Percentiles rank a stretch among this genome's conserved stretches.
Evolutionary conservation across 1,139 yeast species (phyloP).

Genomic region (Schwanniomyces etchellsii): DNA sequence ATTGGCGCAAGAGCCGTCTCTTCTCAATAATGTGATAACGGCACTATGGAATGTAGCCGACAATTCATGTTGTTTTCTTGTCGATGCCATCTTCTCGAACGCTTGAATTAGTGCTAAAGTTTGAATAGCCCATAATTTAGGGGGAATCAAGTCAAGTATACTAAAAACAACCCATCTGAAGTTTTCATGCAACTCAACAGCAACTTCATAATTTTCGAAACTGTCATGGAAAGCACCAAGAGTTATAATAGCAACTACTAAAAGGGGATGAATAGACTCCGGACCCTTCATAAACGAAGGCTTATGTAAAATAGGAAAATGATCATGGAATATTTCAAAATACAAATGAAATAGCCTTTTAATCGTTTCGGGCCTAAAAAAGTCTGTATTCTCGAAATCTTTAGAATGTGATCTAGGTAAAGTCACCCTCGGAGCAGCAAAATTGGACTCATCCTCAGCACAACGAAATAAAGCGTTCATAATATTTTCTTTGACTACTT

Average conservation of each 20-base stretch:
- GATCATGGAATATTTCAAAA: conserved; percentile 58
- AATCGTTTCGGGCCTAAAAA: no score
- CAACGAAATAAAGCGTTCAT: no score
- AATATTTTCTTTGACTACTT: no score
- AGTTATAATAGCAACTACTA: conserved; percentile 52
- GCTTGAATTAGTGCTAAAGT: conserved; percentile 54
- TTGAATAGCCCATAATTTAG: conserved; percentile 60
- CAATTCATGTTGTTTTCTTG: conserved; percentile 56
- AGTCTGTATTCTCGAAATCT: no score
- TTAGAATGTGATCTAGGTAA: no score
- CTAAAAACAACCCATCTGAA: conserved; percentile 57
- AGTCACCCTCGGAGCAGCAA: no score
- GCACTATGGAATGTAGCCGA: conserved; percentile 72
- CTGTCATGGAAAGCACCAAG: conserved; percentile 33
- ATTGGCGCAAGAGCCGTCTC: conserved; percentile 51
- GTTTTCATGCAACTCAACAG: conserved; percentile 50
- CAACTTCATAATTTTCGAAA: conserved; percentile 16
- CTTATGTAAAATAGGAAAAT: conserved; percentile 53
- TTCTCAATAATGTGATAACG: conserved; percentile 59
- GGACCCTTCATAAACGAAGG: conserved; percentile 53
- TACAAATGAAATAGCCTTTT: no score
- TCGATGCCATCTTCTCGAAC: conserved; percentile 46
- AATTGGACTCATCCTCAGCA: no score
- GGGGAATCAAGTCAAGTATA: conserved; percentile 45
- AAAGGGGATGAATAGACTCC: conserved; percentile 47